Conservation (phyloP, 805 yeast genomes). For the Yamadazyma olivae region DNA sequence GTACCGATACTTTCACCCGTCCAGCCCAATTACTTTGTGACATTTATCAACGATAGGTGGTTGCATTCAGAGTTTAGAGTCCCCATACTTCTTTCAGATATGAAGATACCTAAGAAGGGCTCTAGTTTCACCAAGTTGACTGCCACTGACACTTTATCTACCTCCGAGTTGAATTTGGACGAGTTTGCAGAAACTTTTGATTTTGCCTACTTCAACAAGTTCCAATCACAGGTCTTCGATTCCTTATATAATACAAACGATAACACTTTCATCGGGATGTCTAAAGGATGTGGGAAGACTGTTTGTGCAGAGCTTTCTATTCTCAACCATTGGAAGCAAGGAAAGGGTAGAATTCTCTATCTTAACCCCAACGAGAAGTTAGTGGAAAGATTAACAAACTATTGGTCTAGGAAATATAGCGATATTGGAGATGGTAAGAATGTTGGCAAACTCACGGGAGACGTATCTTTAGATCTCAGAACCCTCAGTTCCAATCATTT, state of each 20-base stretch:
- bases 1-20: slow-evolving; percentile 56
- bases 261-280: slow-evolving; percentile 62
- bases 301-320: slow-evolving; percentile 70
- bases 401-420: slow-evolving; percentile 54
- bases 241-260: slow-evolving; percentile 55
- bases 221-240: slow-evolving; percentile 72
- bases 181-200: slow-evolving; percentile 47
- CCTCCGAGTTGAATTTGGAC: slow-evolving; percentile 40
- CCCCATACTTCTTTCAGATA: slow-evolving; percentile 53
- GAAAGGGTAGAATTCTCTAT: slow-evolving; percentile 69
- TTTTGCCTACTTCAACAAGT: slow-evolving; percentile 59
- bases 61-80: slow-evolving; percentile 63
- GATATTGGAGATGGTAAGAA: slow-evolving; percentile 44
- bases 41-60: slow-evolving; percentile 82
- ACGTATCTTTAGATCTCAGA: slow-evolving; percentile 50
- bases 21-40: slow-evolving; percentile 70
- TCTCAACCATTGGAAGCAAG: slow-evolving; percentile 67
- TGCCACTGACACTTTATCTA: slow-evolving; percentile 50
- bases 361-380: slow-evolving; percentile 60
- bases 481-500: slow-evolving; percentile 61
- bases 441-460: slow-evolving; percentile 55
- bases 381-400: slow-evolving; percentile 42
- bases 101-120: slow-evolving; percentile 60
- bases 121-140: slow-evolving; percentile 59
- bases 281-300: slow-evolving; percentile 78